Conservation (phyloP, 2,329 filamentous ascomycete species). For the Penicillium sp. region DNA sequence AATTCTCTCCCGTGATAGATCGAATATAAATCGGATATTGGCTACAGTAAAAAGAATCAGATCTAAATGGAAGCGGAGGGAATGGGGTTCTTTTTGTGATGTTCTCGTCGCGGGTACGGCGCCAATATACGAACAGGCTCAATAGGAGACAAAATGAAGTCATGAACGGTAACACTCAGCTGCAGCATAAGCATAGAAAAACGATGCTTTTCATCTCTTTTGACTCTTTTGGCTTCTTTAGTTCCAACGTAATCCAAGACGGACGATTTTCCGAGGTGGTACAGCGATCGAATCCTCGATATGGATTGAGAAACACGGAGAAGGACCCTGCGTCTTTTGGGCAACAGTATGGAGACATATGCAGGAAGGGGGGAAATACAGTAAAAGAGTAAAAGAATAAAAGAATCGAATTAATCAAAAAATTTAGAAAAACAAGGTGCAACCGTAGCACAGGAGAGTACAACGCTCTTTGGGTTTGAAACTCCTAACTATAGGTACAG, state of each 20-base stretch:
- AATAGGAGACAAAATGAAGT: conserved; percentile 12
- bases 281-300: conserved; percentile 16
- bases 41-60: conserved; percentile 1
- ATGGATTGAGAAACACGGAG: conserved; percentile 15
- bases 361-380: background rate
- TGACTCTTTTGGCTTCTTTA: background rate
- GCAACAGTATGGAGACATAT: conserved; percentile 5
- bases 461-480: conserved; percentile 2
- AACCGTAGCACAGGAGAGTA: conserved; percentile 9
- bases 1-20: background rate
- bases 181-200: background rate
- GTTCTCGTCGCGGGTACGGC: conserved; percentile 16
- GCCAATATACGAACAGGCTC: conserved; percentile 8
- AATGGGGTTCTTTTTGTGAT: conserved; percentile 15
- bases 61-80: conserved; percentile 8
- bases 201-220: background rate
- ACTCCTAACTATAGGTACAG: background rate
- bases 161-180: conserved; percentile 8
- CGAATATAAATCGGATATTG: background rate
- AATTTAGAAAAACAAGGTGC: conserved; percentile 1
- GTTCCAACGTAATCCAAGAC: background rate
- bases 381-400: background rate
- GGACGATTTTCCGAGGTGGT: conserved; percentile 16
- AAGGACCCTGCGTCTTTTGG: conserved; percentile 16
- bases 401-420: background rate